Conservation (phyloP, 2,329 filamentous ascomycete genomes). For the Nemania sp. region DNA sequence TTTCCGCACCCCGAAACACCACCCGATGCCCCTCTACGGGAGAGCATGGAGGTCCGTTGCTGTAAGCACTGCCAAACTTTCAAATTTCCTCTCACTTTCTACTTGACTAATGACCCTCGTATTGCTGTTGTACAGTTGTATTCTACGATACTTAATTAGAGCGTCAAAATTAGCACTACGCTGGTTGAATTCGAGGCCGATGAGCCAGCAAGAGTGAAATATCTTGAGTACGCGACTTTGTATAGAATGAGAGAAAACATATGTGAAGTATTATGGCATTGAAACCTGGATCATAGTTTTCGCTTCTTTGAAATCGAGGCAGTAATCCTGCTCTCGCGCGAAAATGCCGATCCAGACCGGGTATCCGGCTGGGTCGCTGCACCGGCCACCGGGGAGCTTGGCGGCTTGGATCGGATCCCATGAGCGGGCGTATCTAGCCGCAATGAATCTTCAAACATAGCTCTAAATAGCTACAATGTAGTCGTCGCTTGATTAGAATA, state of each 20-base stretch:
- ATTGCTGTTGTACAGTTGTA: background rate
- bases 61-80: background rate
- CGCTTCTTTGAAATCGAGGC: background rate
- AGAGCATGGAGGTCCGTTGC: constrained; percentile 8
- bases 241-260: background rate
- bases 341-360: background rate
- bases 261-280: background rate
- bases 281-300: background rate
- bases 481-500: background rate
- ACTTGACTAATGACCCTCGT: background rate
- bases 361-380: background rate
- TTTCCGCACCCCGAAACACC: constrained; percentile 18
- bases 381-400: background rate
- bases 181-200: background rate
- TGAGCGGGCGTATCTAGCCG: background rate
- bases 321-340: background rate
- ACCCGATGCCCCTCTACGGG: background rate
- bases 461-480: background rate
- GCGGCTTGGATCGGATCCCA: background rate
- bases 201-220: background rate
- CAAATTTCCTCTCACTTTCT: background rate
- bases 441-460: background rate
- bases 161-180: background rate
- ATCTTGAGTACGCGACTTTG: background rate
- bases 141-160: background rate